Percentiles rank a stretch among this genome's conserved stretches.
phyloP scores from a whole-genome alignment of 495 filamentous ascomycete genomes.

The Choiromyces venosus region DNA sequence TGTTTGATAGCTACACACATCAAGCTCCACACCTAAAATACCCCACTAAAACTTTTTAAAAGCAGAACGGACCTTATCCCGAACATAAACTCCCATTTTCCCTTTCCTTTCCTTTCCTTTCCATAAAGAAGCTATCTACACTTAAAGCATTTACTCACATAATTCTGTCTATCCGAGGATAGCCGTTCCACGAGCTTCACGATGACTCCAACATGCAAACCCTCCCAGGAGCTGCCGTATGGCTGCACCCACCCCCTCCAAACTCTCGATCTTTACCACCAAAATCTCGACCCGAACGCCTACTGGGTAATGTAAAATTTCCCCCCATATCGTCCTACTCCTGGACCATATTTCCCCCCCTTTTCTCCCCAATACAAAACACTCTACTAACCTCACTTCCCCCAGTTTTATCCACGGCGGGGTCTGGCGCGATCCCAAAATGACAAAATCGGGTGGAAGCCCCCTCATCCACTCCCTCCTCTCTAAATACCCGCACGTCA shows the following conservation, averaged over 20 bases:
- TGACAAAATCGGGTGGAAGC: slow-evolving; percentile 51
- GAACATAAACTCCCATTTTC: not conserved
- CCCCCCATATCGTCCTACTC: not conserved
- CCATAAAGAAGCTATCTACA: not conserved
- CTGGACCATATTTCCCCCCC: not conserved
- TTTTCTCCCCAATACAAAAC: not conserved
- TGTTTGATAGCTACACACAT: not conserved
- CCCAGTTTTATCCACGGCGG: slow-evolving; percentile 77
- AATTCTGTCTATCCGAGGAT: not conserved
- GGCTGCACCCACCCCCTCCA: slow-evolving; percentile 15
- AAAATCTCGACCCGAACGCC: slow-evolving; percentile 30
- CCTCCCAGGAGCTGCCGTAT: not conserved
- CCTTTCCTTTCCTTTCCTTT: not conserved
- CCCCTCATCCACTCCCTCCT: slow-evolving; percentile 49
- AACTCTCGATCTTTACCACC: slow-evolving; percentile 21
- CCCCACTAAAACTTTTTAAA: not conserved
- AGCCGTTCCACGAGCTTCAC: not conserved
- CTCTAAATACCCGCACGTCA: slow-evolving; percentile 41
- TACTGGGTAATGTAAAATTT: slow-evolving; percentile 50
- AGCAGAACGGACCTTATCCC: not conserved
- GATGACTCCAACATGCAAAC: not conserved
- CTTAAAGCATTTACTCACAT: not conserved
- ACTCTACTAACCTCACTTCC: slow-evolving; percentile 4
- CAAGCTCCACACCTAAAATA: not conserved
- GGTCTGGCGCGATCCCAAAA: slow-evolving; percentile 74